Evolutionary conservation across 306 rosid genomes (phyloP), one percentile per base, ranked within the genome.

Genomic region (Lathyrus sativus): DNA sequence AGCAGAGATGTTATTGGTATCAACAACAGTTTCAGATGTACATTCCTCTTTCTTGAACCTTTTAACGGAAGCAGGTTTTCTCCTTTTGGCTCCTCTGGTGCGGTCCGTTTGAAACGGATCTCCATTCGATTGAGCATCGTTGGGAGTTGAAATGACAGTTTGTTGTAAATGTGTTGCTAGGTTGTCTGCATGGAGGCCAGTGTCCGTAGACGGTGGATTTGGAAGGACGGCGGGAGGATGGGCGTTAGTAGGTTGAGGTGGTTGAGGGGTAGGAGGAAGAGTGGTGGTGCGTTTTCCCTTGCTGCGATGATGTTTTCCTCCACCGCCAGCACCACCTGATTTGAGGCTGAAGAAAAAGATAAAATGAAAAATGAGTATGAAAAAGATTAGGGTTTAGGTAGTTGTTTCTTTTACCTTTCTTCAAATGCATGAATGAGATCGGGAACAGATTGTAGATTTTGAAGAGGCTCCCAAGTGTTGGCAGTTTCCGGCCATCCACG

Each of bases 391-490:
- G 33, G 17, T 33, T 37, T 22, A 53, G 12, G 13, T 51, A 51
- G 29, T 3, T 19, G 9, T 3, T 3, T 19, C 22, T 6, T 4
- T 0, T 57, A 92, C 98, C 95, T 83, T 62, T 85, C 85, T 65
- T 92, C 96, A 76, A 92, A 92, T 17, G 91, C 81, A 13, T 89
- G 86, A 15, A 92, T 76, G 71, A 92, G 82, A 81, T 92, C 98
- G 2, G 92, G 83, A 56, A 89, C 86, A n/a, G 92, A 77, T 77
- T 83, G 89, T 65, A 92, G 91, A 86, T 92, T 92, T 67, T 87
- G 88, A 79, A 86, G 74, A 6, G 98, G 98, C 80, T 92, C 98
- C 98, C 98, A 92, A 14, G 98, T 92, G 74, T 88, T 92, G 72
- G 95, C 92, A 2, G 92, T 77, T 79, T 92, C 98, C 0, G 98